Conservation (phyloP, 805 yeast species). For the Metschnikowia drakensbergensis region DNA sequence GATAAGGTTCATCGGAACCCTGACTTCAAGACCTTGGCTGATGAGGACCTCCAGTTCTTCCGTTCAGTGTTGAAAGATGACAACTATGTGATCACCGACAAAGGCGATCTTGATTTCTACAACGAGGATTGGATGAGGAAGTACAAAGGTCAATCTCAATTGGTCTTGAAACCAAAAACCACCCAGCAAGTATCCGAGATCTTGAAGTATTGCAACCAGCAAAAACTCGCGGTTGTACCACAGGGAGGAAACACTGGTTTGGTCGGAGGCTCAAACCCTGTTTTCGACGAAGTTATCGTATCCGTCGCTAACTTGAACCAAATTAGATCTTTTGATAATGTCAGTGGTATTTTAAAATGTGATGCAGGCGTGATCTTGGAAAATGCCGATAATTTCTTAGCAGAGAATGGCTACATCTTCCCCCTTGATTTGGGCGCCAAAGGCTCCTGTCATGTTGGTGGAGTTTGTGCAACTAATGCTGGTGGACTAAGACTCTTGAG, state of each 20-base stretch:
- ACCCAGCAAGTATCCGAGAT: constrained; percentile 75
- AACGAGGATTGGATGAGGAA: constrained; percentile 96
- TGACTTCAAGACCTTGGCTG: constrained; percentile 48
- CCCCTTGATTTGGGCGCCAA: constrained; percentile 95
- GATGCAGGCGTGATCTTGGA: constrained; percentile 92
- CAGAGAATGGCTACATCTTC: constrained; percentile 83
- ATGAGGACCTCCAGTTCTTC: constrained; percentile 60
- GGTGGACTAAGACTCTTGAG: constrained; percentile 87
- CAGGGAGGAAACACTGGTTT: constrained; percentile 97
- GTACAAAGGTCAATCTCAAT: constrained; percentile 79
- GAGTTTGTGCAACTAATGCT: constrained; percentile 92
- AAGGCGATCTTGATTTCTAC: constrained; percentile 62
- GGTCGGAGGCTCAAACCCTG: constrained; percentile 92
- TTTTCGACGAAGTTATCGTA: constrained; percentile 83
- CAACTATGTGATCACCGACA: constrained; percentile 49
- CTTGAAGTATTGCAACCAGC: constrained; percentile 73
- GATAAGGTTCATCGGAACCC: constrained; percentile 49
- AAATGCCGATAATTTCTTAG: constrained; percentile 71
- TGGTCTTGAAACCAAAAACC: constrained; percentile 79
- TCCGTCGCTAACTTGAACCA: constrained; percentile 69
- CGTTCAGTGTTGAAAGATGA: constrained; percentile 50
- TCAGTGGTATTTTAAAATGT: constrained; percentile 79
- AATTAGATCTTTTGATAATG: constrained; percentile 74
- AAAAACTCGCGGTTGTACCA: constrained; percentile 81
- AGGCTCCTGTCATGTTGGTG: constrained; percentile 95